Evolutionary conservation across 1,284 basidiomycete genomes (phyloP), one percentile per base, ranked within the genome.

Genomic region (Wallemia hederae): DNA sequence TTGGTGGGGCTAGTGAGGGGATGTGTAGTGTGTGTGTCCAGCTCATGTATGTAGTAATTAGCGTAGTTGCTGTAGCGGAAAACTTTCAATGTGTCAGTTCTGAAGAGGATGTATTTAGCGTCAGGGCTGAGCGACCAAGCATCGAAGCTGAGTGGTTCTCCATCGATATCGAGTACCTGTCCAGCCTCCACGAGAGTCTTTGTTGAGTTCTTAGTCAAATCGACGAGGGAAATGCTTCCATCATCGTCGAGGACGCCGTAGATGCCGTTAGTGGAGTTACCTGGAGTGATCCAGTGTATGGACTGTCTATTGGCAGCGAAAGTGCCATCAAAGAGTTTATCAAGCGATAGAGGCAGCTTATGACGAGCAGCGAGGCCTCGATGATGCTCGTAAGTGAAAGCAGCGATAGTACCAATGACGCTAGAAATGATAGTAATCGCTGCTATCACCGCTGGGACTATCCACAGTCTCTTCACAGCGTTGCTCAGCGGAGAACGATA

Each of bases 41-140:
- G 78, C 70, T 74, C 83, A 67, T 78, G 84, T 24, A 97, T 75
- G 71, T 85, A 94, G 67, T 88, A 90, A 69, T 91, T 91, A 24
- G 82, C 82, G 67, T 83, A 83, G 60, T 79, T 81, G 7, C 89
- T 94, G 69, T 84, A 78, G 33, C 92, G 78, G 89, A 91, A 98
- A 62, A 82, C 85, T 75, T 91, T 89, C 61, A 72, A 69, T 64
- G 78, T 72, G 67, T 88, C 74, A 0, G 84, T 74, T 67, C 84
- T 81, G 62, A 94, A 72, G 27, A 94, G 77, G 62, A 94, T 76
- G 69, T 84, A 83, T 67, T 83, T 78, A 80, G 86, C 83, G 69
- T 94, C 87, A 1, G 85, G 77, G 1, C 87, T 91, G 15, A 91
- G 75, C 65, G 79, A 77, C 85, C 88, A 94, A 9, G 72, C 70